phyloP scores from a whole-genome alignment of 257 asterid species.

The Anisodus acutangulus region DNA sequence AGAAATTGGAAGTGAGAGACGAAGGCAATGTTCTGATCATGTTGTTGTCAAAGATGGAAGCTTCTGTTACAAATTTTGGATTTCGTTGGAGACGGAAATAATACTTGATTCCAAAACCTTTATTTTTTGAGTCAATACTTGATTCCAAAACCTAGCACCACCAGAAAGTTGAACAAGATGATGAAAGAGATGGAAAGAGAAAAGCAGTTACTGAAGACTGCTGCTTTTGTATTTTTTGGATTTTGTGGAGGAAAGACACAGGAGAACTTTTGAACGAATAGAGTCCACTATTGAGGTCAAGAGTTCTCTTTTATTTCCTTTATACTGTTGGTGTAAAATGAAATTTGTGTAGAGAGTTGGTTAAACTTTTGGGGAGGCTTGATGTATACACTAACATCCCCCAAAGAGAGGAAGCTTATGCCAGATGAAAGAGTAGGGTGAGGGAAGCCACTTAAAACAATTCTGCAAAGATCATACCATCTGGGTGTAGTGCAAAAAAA shows the following conservation, averaged over 20 bases:
- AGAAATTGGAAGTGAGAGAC: background rate
- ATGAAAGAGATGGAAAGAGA: conserved; percentile 4
- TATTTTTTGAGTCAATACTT: background rate
- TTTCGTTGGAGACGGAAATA: background rate
- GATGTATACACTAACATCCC: background rate
- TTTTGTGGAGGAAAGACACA: background rate
- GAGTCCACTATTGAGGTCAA: background rate
- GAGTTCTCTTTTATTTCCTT: background rate
- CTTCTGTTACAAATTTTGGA: background rate
- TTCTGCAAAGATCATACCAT: background rate
- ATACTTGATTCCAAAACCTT: background rate
- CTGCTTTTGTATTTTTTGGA: background rate
- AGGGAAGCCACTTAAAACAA: background rate
- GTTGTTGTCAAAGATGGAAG: background rate
- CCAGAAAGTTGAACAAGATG: conserved; percentile 10
- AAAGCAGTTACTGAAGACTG: background rate
- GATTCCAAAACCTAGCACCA: conserved; percentile 5
- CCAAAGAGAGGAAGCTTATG: background rate
- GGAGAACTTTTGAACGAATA: background rate
- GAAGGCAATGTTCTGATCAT: background rate
- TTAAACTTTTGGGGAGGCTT: conserved; percentile 3
- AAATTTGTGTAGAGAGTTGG: background rate
- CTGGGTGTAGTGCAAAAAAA: background rate
- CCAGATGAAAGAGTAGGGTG: background rate
- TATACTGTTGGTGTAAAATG: conserved; percentile 4